Percentiles rank a stretch among this genome's conserved stretches.
Evolutionary conservation across 495 filamentous ascomycete species (phyloP).

Genomic region (Podospora anserina): DNA sequence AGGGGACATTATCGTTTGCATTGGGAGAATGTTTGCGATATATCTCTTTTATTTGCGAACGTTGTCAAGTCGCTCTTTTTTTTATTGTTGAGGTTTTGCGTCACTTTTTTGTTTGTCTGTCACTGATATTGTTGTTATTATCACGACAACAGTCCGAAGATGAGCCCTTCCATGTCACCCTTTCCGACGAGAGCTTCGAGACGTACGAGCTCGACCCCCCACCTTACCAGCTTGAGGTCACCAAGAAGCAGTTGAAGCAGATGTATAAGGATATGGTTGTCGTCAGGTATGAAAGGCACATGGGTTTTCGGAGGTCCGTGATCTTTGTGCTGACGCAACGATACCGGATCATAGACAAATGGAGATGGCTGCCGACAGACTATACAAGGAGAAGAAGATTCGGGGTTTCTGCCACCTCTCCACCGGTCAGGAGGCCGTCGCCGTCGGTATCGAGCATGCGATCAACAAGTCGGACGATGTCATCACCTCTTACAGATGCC

Average conservation of each 20-base stretch:
- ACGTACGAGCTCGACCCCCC: constrained; percentile 98
- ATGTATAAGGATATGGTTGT: constrained; percentile 98
- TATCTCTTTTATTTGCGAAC: constrained; percentile 2
- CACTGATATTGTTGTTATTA: constrained; percentile 4
- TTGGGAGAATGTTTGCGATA: not conserved
- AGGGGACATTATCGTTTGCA: not conserved
- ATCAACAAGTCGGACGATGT: constrained; percentile 86
- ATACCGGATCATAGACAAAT: constrained; percentile 66
- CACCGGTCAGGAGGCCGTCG: constrained; percentile 95
- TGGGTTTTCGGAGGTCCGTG: not conserved
- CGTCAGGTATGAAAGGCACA: constrained; percentile 61
- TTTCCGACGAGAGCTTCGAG: constrained; percentile 98
- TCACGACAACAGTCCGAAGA: constrained; percentile 71
- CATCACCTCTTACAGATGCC: constrained; percentile 97
- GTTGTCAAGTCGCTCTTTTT: constrained; percentile 6
- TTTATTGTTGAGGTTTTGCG: not conserved
- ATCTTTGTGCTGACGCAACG: not conserved
- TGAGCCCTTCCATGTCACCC: constrained; percentile 84
- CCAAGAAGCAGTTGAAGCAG: constrained; percentile 95
- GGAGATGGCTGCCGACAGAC: constrained; percentile 97
- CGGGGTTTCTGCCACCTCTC: constrained; percentile 99
- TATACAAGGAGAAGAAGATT: constrained; percentile 99
- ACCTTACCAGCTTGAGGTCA: constrained; percentile 82
- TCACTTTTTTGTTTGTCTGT: not conserved
- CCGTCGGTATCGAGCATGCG: constrained; percentile 94